These are phyloP conservation scores for Sherardia arvensis DNA, from an alignment of 257 asterid species.

Conservation along the genomic window DNA sequence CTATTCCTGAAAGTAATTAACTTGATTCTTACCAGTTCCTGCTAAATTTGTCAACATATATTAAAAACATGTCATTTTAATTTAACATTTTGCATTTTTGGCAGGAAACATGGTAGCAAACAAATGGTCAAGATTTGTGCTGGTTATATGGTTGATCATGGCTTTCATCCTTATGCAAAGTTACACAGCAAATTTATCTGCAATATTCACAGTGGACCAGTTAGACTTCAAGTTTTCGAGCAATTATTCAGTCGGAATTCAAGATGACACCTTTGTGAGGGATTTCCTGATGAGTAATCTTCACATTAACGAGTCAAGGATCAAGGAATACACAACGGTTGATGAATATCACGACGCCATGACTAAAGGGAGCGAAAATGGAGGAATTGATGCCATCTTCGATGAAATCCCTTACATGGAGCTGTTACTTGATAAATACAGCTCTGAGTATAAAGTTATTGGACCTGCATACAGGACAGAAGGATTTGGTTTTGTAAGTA, in stretches of 20 bases:
- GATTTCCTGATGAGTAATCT: constrained; percentile 15
- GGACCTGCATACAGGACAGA: constrained; percentile 33
- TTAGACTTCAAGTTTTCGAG: constrained; percentile 24
- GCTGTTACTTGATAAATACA: constrained; percentile 29
- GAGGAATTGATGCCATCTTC: constrained; percentile 18
- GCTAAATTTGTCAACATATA: no score
- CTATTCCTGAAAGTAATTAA: constrained; percentile 43
- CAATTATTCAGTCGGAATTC: constrained; percentile 28
- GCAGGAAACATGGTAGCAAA: constrained; percentile 43
- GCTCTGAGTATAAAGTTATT: constrained; percentile 31
- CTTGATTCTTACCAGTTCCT: no score
- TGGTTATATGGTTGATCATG: constrained; percentile 40
- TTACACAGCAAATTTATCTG: constrained; percentile 44
- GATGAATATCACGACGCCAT: constrained; percentile 14
- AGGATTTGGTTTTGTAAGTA: constrained; percentile 48
- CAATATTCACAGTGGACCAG: constrained; percentile 46
- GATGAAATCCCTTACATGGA: constrained; percentile 29
- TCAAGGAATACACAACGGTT: constrained; percentile 1
- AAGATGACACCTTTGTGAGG: constrained; percentile 37
- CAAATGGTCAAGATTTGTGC: constrained; percentile 47
- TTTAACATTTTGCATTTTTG: no score
- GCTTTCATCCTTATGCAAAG: constrained; percentile 51
- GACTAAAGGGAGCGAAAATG: constrained; percentile 15
- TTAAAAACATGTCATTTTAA: no score
- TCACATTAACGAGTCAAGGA: constrained; percentile 8